A percentile compares a stretch with the other conserved stretches of the same genome.
Conservation (phyloP, 2,329 filamentous ascomycete genomes). For the Trichoderma pleuroti region DNA sequence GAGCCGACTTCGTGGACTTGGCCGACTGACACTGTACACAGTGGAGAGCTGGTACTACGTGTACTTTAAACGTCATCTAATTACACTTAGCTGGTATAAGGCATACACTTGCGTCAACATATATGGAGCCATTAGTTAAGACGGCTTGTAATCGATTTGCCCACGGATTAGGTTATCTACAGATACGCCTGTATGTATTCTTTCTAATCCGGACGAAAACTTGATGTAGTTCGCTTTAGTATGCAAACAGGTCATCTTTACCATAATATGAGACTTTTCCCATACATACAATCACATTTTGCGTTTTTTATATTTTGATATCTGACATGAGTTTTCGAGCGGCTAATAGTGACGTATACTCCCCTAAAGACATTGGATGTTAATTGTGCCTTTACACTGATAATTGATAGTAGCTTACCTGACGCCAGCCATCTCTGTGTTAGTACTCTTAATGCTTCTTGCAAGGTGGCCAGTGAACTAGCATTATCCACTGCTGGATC, state of each 20-base stretch:
- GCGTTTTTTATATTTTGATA: neutral
- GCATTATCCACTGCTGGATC: neutral
- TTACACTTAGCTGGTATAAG: no score
- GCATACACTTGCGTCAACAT: no score
- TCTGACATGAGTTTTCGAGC: neutral
- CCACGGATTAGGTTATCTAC: no score
- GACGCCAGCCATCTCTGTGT: neutral
- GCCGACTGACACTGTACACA: neutral
- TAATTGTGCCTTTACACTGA: neutral
- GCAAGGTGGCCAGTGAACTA: neutral
- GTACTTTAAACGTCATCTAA: accelerated
- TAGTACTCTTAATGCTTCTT: neutral
- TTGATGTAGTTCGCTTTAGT: no score
- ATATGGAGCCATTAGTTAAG: no score
- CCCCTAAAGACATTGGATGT: neutral
- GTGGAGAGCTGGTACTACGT: neutral
- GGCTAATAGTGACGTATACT: neutral
- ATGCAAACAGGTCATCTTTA: no score
- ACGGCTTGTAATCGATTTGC: no score
- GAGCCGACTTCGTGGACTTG: neutral
- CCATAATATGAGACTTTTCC: no score
- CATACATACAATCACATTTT: no score
- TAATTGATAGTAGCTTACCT: neutral
- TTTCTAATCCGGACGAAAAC: no score
- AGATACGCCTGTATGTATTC: no score